Conservation (phyloP, 148 eudicot genomes). For the Camellia lanceoleosa region DNA sequence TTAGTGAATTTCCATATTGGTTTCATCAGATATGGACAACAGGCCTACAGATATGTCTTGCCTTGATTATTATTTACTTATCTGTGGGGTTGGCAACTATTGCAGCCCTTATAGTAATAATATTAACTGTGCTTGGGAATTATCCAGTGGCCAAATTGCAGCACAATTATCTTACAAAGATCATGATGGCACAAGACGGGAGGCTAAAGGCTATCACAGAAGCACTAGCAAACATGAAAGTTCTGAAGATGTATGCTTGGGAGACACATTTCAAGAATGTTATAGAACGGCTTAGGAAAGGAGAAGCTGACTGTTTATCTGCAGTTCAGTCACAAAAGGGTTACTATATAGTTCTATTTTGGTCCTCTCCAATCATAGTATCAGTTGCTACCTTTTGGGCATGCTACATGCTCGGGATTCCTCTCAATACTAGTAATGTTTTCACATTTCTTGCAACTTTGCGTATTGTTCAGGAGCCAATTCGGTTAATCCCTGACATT, state of each 20-base stretch:
- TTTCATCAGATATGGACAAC: conserved; percentile 9
- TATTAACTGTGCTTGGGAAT: background rate
- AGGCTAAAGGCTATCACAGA: conserved; percentile 42
- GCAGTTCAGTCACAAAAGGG: conserved; percentile 56
- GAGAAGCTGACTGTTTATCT: conserved; percentile 51
- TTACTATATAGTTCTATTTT: conserved; percentile 57
- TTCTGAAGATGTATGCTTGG: conserved; percentile 78
- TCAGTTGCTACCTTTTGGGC: conserved; percentile 74
- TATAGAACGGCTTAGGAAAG: conserved; percentile 49
- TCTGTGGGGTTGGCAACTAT: conserved; percentile 8
- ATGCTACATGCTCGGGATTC: conserved; percentile 60
- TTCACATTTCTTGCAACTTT: conserved; percentile 80
- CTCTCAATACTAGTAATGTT: conserved; percentile 68
- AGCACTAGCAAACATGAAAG: conserved; percentile 71
- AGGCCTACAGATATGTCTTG: background rate
- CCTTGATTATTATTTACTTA: background rate
- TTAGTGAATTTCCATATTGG: conserved; percentile 4
- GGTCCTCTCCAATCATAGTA: conserved; percentile 72
- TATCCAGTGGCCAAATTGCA: conserved; percentile 22
- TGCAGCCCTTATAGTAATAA: background rate
- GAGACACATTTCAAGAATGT: conserved; percentile 62
- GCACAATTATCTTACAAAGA: conserved; percentile 34
- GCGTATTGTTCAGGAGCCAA: conserved; percentile 75
- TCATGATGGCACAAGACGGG: conserved; percentile 44
- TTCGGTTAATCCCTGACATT: conserved; percentile 73